Evolutionary conservation across 73 alveolate genomes (phyloP), one percentile per base, ranked within the genome.

Genomic region (Blepharisma japonicum): DNA sequence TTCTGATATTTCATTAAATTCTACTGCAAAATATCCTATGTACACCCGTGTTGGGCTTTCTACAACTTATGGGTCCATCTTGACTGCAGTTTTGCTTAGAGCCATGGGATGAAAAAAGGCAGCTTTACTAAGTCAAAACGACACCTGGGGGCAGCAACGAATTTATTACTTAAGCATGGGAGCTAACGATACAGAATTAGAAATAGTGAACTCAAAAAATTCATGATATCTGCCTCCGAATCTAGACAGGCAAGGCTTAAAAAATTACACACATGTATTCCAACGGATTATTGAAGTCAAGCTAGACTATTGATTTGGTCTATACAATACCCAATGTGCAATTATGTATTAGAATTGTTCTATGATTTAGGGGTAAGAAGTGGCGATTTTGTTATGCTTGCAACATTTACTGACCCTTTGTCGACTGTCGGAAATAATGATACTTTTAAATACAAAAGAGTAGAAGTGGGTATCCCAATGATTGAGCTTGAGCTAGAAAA

Each of bases 351-450:
- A 14, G 74, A 61, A 61, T 1, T 11, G 14, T 25, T 61, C 2
- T 61, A 61, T 61, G 74, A 61, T 5, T n/a, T 61, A 20, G 74
- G 74, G 4, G 5, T 61, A 2, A 61, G 74, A 25, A 61, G 5
- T 2, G 74, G 74, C 4, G 74, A 61, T 9, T 18, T 61, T 1
- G 2, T 18, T 25, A 20, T 25, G 0, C 2, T 61, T 8, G n/a
- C 47, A 2, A 39, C 38, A 1, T 32, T 1, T 32, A 0, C 4
- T 0, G 47, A 25, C 5, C 0, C 5, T 0, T 2, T 61, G 18
- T 1, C 14, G 4, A 1, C 0, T 61, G 2, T 61, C 0, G 46
- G 49, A 14, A 25, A 20, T 14, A 25, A 61, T 14, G 74, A 61
- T 9, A 8, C 74, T 18, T 18, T 2, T 25, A 11, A 0, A 14